Base-by-base conservation (phyloP, 495 filamentous ascomycete species). In the Trichoderma virens region DNA sequence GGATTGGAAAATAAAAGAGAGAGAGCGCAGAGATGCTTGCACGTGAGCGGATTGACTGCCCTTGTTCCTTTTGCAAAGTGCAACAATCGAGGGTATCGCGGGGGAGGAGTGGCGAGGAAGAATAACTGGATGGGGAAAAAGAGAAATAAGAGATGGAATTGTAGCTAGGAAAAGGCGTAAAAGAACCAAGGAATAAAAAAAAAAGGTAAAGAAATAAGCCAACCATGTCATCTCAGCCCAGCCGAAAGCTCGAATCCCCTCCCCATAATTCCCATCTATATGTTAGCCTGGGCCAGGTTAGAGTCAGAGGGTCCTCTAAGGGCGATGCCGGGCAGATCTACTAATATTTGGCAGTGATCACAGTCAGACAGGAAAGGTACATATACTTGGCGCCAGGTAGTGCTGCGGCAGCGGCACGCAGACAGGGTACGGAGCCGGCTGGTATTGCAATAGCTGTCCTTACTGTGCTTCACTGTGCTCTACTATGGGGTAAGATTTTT, bases 251-350 rank as follows among this genome's bases (percentile, higher is more conserved):
- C n/a, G n/a, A n/a, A n/a, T n/a, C n/a, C n/a, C n/a, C n/a, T n/a
- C n/a, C n/a, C n/a, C n/a, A n/a, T n/a, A n/a, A n/a, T n/a, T n/a
- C n/a, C n/a, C n/a, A n/a, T n/a, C n/a, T n/a, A n/a, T n/a, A n/a
- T n/a, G 38, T 39, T 39, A 39, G 38, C 38, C 38, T 39, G 38
- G 38, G 2, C 9, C 13, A 41, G 38, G 38, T 20, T 47, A 20
- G 43, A 47, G 43, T 47, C 43, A 47, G 34, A 35, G 34, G 34
- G 34, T 35, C 34, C 34, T 20, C 3, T 7, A 47, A 47, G 43
- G 43, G 43, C 43, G 43, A 47, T 47, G 43, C 43, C 43, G 43
- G 43, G 43, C 43, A 47, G 43, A 47, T 47, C 43, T 47, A 20
- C 43, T 47, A 20, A n/a, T 47, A 43, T 14, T n/a, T 38, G 11